Evolutionary conservation across 768 basidiomycete species (phyloP).

Genomic region (Hericium rajendrae): DNA sequence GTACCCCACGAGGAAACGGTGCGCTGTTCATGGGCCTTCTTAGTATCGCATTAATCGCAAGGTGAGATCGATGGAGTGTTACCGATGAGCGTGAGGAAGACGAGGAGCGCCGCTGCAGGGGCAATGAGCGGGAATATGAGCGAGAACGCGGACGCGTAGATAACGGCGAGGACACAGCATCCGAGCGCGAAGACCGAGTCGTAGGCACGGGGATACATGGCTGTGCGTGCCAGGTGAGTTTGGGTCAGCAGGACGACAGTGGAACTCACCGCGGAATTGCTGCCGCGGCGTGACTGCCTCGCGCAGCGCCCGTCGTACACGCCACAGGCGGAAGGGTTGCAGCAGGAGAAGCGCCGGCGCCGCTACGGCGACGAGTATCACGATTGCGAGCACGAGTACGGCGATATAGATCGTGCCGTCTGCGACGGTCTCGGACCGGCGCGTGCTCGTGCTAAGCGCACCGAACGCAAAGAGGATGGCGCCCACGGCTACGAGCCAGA

Average conservation of each 20-base stretch:
- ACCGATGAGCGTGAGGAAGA: conserved; percentile 62
- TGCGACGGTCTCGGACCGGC: conserved; percentile 38
- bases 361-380: conserved; percentile 58
- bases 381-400: conserved; percentile 44
- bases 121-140: conserved; percentile 71
- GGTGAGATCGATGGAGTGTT: conserved; percentile 16
- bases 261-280: conserved; percentile 57
- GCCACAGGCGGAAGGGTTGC: conserved; percentile 59
- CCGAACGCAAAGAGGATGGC: conserved; percentile 61
- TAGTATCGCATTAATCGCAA: neutral
- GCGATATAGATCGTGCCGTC: conserved; percentile 68
- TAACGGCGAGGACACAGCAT: conserved; percentile 55
- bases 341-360: conserved; percentile 63
- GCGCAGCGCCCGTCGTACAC: conserved; percentile 43
- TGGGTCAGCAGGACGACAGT: neutral
- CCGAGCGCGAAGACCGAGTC: conserved; percentile 60
- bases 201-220: conserved; percentile 63
- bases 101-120: conserved; percentile 55
- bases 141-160: conserved; percentile 65
- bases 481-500: conserved; percentile 60
- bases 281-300: conserved; percentile 67
- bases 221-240: conserved; percentile 24
- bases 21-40: conserved; percentile 38
- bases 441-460: conserved; percentile 36
- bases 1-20: conserved; percentile 71